Percentiles rank a stretch among this genome's conserved stretches.
Conservation (phyloP, 2,329 filamentous ascomycete genomes). For the Coccinonectria pachysandricola region DNA sequence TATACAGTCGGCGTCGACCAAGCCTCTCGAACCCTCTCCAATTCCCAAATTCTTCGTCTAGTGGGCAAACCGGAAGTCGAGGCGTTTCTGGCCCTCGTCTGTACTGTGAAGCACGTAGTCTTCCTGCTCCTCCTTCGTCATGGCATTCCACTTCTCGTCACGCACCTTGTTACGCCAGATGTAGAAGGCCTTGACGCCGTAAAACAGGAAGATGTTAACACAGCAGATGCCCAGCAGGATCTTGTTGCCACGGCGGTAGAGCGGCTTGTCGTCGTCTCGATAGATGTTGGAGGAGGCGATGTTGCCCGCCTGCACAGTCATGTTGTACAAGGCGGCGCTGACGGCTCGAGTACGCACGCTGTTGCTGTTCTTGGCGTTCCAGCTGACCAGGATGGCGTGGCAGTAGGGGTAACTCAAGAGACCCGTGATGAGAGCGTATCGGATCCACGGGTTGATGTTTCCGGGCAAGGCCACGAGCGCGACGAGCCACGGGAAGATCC, state of each 20-base stretch:
- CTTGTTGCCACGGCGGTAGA: slow-evolving; percentile 40
- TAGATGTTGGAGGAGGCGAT: slow-evolving; percentile 33
- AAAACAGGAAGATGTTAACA: slow-evolving; percentile 37
- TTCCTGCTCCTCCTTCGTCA: slow-evolving; percentile 35
- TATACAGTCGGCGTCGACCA: neutral
- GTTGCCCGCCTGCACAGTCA: slow-evolving; percentile 34
- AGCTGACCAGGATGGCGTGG: slow-evolving; percentile 39
- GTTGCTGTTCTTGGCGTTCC: slow-evolving; percentile 52
- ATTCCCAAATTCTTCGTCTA: slow-evolving; percentile 13
- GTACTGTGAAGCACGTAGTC: slow-evolving; percentile 38
- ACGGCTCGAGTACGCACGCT: slow-evolving; percentile 53
- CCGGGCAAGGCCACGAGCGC: slow-evolving; percentile 30
- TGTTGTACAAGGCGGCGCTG: slow-evolving; percentile 51
- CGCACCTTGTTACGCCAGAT: slow-evolving; percentile 35
- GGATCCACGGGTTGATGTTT: slow-evolving; percentile 29
- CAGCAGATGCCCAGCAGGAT: slow-evolving; percentile 36
- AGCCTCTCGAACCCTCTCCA: neutral
- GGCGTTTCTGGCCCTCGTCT: slow-evolving; percentile 43
- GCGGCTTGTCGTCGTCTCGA: slow-evolving; percentile 41
- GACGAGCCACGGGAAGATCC: slow-evolving; percentile 39
- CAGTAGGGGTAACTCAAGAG: slow-evolving; percentile 39
- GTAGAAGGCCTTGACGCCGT: slow-evolving; percentile 35
- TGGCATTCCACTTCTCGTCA: slow-evolving; percentile 31
- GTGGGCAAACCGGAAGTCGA: slow-evolving; percentile 44
- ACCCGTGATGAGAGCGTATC: slow-evolving; percentile 26